Base-by-base conservation (phyloP, 768 basidiomycete genomes). In the Leucocoprinus leucothites region DNA sequence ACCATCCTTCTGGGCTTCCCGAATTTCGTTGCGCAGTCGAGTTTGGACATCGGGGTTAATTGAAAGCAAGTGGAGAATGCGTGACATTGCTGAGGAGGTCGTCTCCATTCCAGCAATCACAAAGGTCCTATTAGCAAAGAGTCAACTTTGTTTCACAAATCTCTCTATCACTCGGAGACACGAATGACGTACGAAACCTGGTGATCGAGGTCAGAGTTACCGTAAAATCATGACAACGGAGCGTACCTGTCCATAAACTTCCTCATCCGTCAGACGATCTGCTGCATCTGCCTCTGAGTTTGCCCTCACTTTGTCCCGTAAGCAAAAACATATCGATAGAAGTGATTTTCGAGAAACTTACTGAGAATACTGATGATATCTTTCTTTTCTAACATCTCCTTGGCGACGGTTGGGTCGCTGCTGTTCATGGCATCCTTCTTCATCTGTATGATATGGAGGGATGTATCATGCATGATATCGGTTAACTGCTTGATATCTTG, bases 331-430 rank as follows among this genome's bases (percentile, higher is more conserved):
- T n/a, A 43, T 28, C 16, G 1, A 22, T 26, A 18, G 18, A 13
- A 19, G 14, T n/a, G 26, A 43, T 16, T 31, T 31, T 24, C 14
- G 16, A 46, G 3, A 21, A 61, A 3, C 75, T 35, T 59, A 81
- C 80, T 63, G 9, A 80, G 63, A 25, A 78, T 67, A 51, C 74
- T 80, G 59, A 80, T 73, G 18, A 81, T 68, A 58, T 81, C 79
- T 51, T 75, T 76, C 16, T 76, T 75, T 54, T 68, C 64, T 9
- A 68, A 71, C 26, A 74, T 66, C 51, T 74, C 67, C 16, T 58
- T 59, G 11, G 63, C 55, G 2, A 71, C 59, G 2, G 65, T 70
- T 21, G 68, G 66, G 28, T 74, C 72, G 16, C 73, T 71, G 31
- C 63, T 64, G 14, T 58, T 58, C 4, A 78, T 49, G 5, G 71